Percentiles rank a stretch among this genome's conserved stretches.
These are phyloP conservation scores for Crucibulum laeve DNA, from an alignment of 768 basidiomycete genomes.

Conservation along the genomic window DNA sequence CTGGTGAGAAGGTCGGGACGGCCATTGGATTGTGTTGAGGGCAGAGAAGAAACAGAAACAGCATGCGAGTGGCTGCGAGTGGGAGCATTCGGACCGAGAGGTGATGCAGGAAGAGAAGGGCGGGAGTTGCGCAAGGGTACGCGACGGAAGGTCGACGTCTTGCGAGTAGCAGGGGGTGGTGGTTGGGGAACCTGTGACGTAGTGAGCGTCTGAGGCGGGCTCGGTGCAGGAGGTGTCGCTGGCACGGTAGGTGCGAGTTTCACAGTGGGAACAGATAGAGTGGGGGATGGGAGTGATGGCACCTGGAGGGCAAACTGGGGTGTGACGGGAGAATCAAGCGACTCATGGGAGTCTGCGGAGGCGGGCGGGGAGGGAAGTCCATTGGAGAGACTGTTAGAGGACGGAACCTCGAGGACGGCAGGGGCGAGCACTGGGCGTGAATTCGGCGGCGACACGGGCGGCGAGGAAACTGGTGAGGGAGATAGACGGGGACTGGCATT, in stretches of 20 bases:
- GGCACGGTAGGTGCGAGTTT: not conserved
- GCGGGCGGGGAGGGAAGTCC: not conserved
- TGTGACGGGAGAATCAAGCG: not conserved
- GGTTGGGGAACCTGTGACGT: not conserved
- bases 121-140: slow-evolving; percentile 34
- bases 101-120: slow-evolving; percentile 27
- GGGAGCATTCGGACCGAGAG: slow-evolving; percentile 15
- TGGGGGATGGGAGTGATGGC: no score
- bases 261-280: not conserved
- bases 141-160: slow-evolving; percentile 45
- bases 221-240: slow-evolving; percentile 1
- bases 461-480: slow-evolving; percentile 22
- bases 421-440: no score
- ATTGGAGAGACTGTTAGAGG: no score
- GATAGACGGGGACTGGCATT: slow-evolving; percentile 18
- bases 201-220: not conserved
- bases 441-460: slow-evolving; percentile 21
- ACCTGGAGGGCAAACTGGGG: not conserved
- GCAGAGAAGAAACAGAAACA: slow-evolving; percentile 17
- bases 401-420: no score
- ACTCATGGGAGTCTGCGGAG: not conserved
- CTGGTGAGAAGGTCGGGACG: no score
- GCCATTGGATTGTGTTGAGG: no score
- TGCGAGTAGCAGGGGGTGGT: slow-evolving; percentile 12
- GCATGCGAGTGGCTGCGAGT: slow-evolving; percentile 11